phyloP scores from a whole-genome alignment of 805 yeast genomes.

The Candida bentonensis region DNA sequence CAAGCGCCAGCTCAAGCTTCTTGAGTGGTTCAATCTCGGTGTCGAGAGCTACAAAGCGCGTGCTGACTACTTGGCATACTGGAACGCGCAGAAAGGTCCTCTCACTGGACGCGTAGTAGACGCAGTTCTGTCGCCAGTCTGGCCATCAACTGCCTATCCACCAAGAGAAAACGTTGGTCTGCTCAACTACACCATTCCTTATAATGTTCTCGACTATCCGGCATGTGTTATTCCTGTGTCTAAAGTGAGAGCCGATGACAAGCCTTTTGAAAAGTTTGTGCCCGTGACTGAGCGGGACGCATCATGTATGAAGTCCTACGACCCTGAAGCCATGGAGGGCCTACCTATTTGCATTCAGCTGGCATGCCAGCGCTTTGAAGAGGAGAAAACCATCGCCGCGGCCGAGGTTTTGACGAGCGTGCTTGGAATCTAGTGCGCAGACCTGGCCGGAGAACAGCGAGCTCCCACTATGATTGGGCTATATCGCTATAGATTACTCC shows the following conservation, averaged over 20 bases:
- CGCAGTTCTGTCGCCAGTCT: not conserved
- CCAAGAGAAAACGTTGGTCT: not conserved
- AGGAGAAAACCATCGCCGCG: conserved; percentile 13
- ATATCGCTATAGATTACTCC: too few relatives aligned
- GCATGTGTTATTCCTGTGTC: conserved; percentile 14
- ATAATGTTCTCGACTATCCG: conserved; percentile 15
- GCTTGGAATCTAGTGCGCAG: too few relatives aligned
- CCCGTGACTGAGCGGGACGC: conserved; percentile 13
- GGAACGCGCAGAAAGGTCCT: not conserved
- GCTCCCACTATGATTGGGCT: too few relatives aligned
- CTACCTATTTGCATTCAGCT: conserved; percentile 14
- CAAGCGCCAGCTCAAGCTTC: not conserved
- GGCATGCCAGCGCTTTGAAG: conserved; percentile 11
- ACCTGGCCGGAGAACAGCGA: too few relatives aligned
- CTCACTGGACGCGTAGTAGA: not conserved
- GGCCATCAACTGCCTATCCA: not conserved
- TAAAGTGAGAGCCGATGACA: conserved; percentile 9
- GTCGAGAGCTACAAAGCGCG: not conserved
- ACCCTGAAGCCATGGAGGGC: conserved; percentile 13
- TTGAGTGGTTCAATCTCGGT: not conserved
- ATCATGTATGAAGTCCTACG: conserved; percentile 4
- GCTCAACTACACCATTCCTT: not conserved
- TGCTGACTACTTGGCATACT: not conserved
- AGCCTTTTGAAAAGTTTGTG: conserved; percentile 7
- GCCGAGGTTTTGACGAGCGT: conserved; percentile 17